Conservation (phyloP, 2,329 filamentous ascomycete species). For the Sphaerulina populicola region DNA sequence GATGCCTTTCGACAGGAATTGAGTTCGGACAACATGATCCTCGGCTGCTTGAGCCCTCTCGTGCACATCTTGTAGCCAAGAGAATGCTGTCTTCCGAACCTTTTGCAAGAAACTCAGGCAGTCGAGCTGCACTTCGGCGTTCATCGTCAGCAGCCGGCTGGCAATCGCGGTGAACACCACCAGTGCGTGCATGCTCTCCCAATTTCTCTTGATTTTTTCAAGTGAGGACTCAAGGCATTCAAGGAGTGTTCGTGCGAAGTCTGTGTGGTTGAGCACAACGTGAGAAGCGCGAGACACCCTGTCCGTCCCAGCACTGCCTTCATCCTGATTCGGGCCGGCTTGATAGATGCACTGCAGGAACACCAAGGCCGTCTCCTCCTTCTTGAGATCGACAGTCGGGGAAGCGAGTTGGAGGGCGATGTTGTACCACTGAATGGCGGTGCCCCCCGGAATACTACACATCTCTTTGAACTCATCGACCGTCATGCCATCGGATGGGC, state of each 20-base stretch:
- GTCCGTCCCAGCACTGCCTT: background rate
- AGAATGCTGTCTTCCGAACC: conserved; percentile 39
- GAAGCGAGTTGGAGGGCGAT: conserved; percentile 46
- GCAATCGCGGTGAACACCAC: conserved; percentile 18
- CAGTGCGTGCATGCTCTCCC: conserved; percentile 22
- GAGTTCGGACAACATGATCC: conserved; percentile 30
- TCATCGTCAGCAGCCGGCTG: conserved; percentile 19
- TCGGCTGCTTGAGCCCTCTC: conserved; percentile 15
- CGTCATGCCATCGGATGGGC: conserved; percentile 40
- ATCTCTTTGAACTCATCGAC: conserved; percentile 49
- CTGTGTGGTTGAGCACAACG: conserved; percentile 40
- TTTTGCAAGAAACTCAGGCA: conserved; percentile 30
- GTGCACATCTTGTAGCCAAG: conserved; percentile 46
- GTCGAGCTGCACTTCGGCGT: background rate
- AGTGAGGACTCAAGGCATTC: conserved; percentile 10
- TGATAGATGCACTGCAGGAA: conserved; percentile 49
- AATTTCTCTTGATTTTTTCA: conserved; percentile 20
- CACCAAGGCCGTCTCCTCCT: conserved; percentile 43
- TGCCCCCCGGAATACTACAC: conserved; percentile 43
- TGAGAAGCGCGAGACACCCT: conserved; percentile 42
- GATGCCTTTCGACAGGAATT: conserved; percentile 36
- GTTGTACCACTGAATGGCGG: conserved; percentile 41
- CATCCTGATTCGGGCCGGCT: conserved; percentile 36
- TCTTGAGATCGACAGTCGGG: conserved; percentile 53
- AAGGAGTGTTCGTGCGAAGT: conserved; percentile 9